Evolutionary conservation across 441 rosid species (phyloP), one percentile per base, ranked within the genome.

Genomic region (Kokia cookei): DNA sequence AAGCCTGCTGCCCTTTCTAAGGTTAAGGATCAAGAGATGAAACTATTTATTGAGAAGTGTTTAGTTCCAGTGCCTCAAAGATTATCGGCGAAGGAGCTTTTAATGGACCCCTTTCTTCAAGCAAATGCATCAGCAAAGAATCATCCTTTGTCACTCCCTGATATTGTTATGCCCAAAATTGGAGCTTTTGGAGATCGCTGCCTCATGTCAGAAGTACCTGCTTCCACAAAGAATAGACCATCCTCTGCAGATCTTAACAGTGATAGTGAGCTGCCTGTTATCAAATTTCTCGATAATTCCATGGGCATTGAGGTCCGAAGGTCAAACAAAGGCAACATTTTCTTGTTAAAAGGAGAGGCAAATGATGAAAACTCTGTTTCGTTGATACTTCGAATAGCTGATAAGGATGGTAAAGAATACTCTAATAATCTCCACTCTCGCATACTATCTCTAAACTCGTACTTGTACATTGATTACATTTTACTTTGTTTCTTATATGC

Each of bases 111-210:
- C 61, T 90, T 84, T 74, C 86, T 90, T 62, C 92, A 90, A 51
- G 76, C 77, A 29, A 88, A 80, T 80, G 89, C 86, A 77, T 80
- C 86, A 26, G 77, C 76, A 35, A 83, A 78, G 76, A 84, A 83
- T 78, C 76, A 51, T 78, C 88, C 89, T 61, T 72, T 85, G 48
- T 84, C 82, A 4, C 92, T 84, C 79, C 90, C 91, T 3, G 92
- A 89, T 72, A 85, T 85, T 57, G 86, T 85, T n/a, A 73, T 88
- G 84, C 90, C 92, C 8, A 91, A 86, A 73, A 82, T 79, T 65
- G 86, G 89, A 40, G 88, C 88, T 40, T 88, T 88, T 79, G 93
- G 93, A 77, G 93, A 89, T 5, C 89, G 91, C 63, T 89, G 93
- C 65, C 81, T 89, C 68, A 80, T 89, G 90, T 89, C 93, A 22